A percentile compares a stretch with the other conserved stretches of the same genome.
phyloP scores from a whole-genome alignment of 2,329 filamentous ascomycete genomes.

The Fusarium equiseti region DNA sequence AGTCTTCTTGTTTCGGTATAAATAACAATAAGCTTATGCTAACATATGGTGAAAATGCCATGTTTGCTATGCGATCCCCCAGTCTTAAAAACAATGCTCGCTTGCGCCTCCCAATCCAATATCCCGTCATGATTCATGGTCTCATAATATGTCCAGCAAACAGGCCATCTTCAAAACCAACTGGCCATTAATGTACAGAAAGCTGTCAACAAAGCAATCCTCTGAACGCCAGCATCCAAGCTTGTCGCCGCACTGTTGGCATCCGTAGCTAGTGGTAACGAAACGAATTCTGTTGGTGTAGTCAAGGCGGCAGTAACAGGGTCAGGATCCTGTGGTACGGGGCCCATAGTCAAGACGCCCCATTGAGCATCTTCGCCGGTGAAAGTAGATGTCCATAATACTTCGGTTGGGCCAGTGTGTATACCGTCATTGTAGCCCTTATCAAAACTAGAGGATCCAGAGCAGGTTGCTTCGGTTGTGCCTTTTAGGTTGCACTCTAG shows the following conservation, averaged over 20 bases:
- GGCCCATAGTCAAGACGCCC: conserved; percentile 59
- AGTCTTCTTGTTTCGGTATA: neutral
- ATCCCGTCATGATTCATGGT: conserved; percentile 11
- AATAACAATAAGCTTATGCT: neutral
- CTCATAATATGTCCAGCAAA: neutral
- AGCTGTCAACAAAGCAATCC: conserved; percentile 6
- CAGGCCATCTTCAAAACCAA: conserved; percentile 10
- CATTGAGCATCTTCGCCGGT: conserved; percentile 57
- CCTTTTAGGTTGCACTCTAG: conserved; percentile 58
- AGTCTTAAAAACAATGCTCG: conserved; percentile 1
- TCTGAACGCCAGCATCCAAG: neutral
- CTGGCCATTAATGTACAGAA: conserved; percentile 11
- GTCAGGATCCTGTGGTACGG: conserved; percentile 51
- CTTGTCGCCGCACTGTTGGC: conserved; percentile 12
- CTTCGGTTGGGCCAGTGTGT: conserved; percentile 58
- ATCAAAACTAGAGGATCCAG: conserved; percentile 61
- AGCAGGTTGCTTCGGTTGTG: conserved; percentile 61
- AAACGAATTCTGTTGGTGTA: conserved; percentile 35
- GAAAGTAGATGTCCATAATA: conserved; percentile 60
- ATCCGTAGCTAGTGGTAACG: conserved; percentile 33
- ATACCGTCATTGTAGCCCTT: conserved; percentile 55
- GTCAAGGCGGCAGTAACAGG: conserved; percentile 40
- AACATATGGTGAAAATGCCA: neutral
- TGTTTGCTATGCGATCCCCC: neutral
- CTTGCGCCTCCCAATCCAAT: neutral